Percentiles rank a stretch among this genome's conserved stretches.
These are phyloP conservation scores for Amphibolis antarctica DNA, from an alignment of 106 monocot species.

Conservation along the genomic window DNA sequence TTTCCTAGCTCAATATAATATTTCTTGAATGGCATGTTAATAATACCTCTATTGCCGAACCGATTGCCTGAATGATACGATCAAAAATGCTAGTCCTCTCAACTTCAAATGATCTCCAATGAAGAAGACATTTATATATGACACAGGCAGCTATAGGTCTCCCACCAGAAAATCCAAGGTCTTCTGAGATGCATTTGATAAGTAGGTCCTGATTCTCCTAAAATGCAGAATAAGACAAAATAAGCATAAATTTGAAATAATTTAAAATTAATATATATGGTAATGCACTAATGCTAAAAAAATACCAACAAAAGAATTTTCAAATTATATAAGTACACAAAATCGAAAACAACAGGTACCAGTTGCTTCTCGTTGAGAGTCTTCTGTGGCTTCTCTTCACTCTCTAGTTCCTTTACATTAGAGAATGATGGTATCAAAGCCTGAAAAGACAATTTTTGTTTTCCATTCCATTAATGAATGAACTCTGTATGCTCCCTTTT, in stretches of 20 bases:
- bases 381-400: conserved; percentile 93
- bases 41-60: conserved; percentile 29
- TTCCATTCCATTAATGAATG: background rate
- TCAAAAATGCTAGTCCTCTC: conserved; percentile 47
- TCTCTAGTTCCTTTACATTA: conserved; percentile 55
- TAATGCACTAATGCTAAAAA: no score
- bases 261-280: no score
- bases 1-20: no score
- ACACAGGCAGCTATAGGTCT: conserved; percentile 36
- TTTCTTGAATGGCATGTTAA: no score
- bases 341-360: conserved; percentile 17
- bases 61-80: conserved; percentile 29
- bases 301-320: no score
- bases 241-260: conserved; percentile 20
- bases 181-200: conserved; percentile 26
- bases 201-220: conserved; percentile 36
- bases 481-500: background rate
- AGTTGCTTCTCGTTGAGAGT: conserved; percentile 96
- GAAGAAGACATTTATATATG: conserved; percentile 43
- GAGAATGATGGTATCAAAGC: conserved; percentile 37
- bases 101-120: conserved; percentile 48
- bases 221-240: background rate
- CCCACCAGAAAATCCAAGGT: conserved; percentile 25
- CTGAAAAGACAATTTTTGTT: conserved; percentile 12
- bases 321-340: no score